phyloP scores from a whole-genome alignment of 148 eudicot genomes.

The Vaccinium corymbosum region DNA sequence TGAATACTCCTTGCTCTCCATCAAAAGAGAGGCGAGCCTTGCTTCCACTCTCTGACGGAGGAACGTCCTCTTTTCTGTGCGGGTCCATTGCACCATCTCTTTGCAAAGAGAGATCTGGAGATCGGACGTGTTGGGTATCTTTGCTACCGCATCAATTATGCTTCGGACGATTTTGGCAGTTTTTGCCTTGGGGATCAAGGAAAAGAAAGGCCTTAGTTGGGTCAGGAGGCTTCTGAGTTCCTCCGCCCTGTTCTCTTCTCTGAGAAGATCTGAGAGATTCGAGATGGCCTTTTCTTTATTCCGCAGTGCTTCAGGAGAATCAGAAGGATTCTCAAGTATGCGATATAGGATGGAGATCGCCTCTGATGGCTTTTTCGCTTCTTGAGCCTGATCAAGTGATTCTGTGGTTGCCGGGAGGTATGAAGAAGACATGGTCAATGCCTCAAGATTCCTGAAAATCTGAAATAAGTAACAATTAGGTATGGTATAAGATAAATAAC shows the following conservation, averaged over 20 bases:
- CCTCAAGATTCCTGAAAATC: slow-evolving; percentile 13
- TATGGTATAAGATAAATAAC: neutral
- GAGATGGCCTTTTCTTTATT: slow-evolving; percentile 36
- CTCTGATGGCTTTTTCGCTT: slow-evolving; percentile 31
- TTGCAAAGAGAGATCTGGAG: slow-evolving; percentile 41
- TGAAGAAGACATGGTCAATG: slow-evolving; percentile 29
- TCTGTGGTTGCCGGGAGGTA: slow-evolving; percentile 37
- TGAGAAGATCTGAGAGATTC: slow-evolving; percentile 31
- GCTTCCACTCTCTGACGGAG: slow-evolving; percentile 41
- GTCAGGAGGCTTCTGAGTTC: slow-evolving; percentile 34
- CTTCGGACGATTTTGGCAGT: slow-evolving; percentile 39
- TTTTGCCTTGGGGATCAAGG: slow-evolving; percentile 39
- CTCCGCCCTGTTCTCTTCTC: slow-evolving; percentile 30
- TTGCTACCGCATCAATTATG: slow-evolving; percentile 34
- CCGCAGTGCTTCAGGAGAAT: slow-evolving; percentile 32
- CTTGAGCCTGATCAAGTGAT: slow-evolving; percentile 32
- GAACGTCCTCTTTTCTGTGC: slow-evolving; percentile 36
- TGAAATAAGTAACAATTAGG: slow-evolving; percentile 4
- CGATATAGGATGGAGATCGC: slow-evolving; percentile 34
- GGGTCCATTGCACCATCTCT: slow-evolving; percentile 40
- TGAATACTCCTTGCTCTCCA: slow-evolving; percentile 41
- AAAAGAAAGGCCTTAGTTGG: slow-evolving; percentile 38
- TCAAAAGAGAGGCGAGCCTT: slow-evolving; percentile 37
- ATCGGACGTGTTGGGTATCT: slow-evolving; percentile 37
- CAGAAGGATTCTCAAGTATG: slow-evolving; percentile 31